phyloP scores from a whole-genome alignment of 1,284 basidiomycete species.

The Agaricales sp. region DNA sequence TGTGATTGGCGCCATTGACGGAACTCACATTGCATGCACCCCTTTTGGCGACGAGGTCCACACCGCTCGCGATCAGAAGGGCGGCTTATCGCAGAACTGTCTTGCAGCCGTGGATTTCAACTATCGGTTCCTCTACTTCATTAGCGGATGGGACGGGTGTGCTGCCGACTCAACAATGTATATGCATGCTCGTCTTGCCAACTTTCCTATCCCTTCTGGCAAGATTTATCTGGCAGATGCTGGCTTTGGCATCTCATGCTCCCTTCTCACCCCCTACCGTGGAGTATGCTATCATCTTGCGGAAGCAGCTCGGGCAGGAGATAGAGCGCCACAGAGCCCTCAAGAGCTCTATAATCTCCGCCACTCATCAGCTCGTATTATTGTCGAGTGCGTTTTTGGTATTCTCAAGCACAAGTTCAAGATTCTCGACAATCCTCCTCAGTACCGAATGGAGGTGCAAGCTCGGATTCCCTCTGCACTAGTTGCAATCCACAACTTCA shows the following conservation, averaged over 20 bases:
- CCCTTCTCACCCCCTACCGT: constrained; percentile 22
- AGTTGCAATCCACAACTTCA: constrained; percentile 13
- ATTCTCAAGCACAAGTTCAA: constrained; percentile 21
- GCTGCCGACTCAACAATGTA: constrained; percentile 22
- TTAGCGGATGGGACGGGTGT: constrained; percentile 27
- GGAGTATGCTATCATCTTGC: constrained; percentile 21
- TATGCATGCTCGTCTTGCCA: constrained; percentile 13
- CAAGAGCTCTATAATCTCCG: constrained; percentile 24
- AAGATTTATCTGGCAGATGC: constrained; percentile 29
- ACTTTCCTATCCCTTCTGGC: constrained; percentile 19
- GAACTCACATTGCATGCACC: constrained; percentile 22
- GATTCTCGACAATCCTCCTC: constrained; percentile 14
- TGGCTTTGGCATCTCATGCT: constrained; percentile 22
- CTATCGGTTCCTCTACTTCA: constrained; percentile 22
- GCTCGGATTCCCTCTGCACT: constrained; percentile 20
- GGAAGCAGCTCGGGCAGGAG: constrained; percentile 20
- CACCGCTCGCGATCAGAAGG: constrained; percentile 22
- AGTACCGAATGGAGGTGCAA: constrained; percentile 19
- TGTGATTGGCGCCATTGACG: constrained; percentile 29
- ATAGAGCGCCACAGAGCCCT: constrained; percentile 13
- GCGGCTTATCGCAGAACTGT: constrained; percentile 23
- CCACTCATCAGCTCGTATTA: constrained; percentile 23
- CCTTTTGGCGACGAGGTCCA: constrained; percentile 15
- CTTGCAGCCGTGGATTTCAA: constrained; percentile 20
- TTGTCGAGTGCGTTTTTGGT: constrained; percentile 29